Conservation (phyloP, 2,329 filamentous ascomycete species). For the Fusarium sp. region DNA sequence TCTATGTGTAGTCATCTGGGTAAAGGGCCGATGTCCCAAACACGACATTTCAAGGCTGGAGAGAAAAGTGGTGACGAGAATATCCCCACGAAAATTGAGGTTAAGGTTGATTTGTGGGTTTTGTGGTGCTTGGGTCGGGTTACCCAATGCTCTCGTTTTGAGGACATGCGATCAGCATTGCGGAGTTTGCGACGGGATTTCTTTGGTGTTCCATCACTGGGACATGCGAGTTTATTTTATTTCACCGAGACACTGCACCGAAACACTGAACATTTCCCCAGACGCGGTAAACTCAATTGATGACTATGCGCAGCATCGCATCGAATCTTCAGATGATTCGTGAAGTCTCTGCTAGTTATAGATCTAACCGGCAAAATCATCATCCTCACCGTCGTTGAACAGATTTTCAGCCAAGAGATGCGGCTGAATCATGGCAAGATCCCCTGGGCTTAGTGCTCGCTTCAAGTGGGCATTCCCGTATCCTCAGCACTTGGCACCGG, state of each 20-base stretch:
- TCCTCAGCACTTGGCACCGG: constrained; percentile 17
- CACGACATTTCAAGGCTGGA: background rate
- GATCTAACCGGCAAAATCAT: background rate
- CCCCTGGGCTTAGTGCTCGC: background rate
- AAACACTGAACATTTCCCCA: background rate
- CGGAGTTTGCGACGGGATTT: background rate
- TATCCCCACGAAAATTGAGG: constrained; percentile 5
- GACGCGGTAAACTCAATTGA: background rate
- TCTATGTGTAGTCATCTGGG: constrained; percentile 14
- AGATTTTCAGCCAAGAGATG: constrained; percentile 29
- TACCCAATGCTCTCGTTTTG: background rate
- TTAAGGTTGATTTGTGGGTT: constrained; percentile 34
- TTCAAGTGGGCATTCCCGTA: background rate
- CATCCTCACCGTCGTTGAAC: background rate
- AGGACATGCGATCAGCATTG: background rate
- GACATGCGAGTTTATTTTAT: background rate
- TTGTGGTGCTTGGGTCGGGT: background rate
- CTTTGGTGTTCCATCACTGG: background rate
- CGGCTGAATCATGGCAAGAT: constrained; percentile 27
- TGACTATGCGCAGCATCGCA: background rate
- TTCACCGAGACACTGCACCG: background rate
- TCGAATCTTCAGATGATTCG: background rate
- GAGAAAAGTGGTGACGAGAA: background rate
- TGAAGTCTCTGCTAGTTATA: background rate
- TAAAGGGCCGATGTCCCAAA: constrained; percentile 20